Base-by-base conservation (phyloP, 2,329 filamentous ascomycete genomes). In the Botrytis galanthina region DNA sequence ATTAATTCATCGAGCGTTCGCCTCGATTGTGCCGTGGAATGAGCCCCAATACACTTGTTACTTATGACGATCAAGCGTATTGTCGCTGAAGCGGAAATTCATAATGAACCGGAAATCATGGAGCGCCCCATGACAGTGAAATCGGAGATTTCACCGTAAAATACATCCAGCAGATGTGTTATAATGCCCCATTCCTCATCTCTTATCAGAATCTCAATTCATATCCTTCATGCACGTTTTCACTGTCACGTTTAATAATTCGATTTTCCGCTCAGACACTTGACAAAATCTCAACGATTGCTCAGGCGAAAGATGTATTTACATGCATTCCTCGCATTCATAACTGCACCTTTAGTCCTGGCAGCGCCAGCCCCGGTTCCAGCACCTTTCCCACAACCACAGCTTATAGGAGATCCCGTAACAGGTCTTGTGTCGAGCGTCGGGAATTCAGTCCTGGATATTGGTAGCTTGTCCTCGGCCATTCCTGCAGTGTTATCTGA, bases 331-430 rank as follows among this genome's bases (percentile, higher is more conserved):
- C 12, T 71, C 22, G 60, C 46, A 26, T n/a, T 44, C 32, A 16
- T 42, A 32, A 46, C 60, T 71, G 60, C 32, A 64, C 44, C 70
- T 7, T 64, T 48, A 64, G 35, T 35, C 32, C 44, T 71, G 14
- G 59, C 70, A 20, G 59, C n/a, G n/a, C 68, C 68, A 18, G 57
- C 68, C 3, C 70, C 44, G 29, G 44, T 54, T 32, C 59, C 70
- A 63, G 70, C 35, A 8, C 26, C 59, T 42, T 64, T 64, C 20
- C 70, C 70, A 16, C 29, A 54, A 14, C 59, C 59, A n/a, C 60
- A 22, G 4, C 29, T 22, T 29, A 10, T 18, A 22, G 60, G n/a
- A 46, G 7, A 70, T 44, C 35, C 54, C 22, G 9, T 46, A n/a
- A 63, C 18, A 29, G 44, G 59, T 14, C 44, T 54, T 20, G 35